Evolutionary conservation across 23 red algal genomes (phyloP), one percentile per base, ranked within the genome.

Genomic region (Gracilaria gracilis): DNA sequence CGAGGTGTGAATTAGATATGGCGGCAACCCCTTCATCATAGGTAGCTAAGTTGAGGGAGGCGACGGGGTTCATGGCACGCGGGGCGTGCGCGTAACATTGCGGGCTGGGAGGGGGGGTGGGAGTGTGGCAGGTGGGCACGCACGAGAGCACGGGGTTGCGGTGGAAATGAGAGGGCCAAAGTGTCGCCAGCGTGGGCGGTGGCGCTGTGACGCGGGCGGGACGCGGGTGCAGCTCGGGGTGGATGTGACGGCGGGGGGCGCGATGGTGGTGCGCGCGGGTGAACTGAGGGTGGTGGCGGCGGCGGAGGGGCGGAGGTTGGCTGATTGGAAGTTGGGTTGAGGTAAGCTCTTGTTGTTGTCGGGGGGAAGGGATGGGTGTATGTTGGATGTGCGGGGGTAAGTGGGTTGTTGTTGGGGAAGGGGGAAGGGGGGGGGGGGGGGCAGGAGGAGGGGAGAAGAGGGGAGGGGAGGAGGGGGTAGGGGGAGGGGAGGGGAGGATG

Each of bases 31-130:
- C 86, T 65, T 89, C 86, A 53, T 89, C 86, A 89, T 89, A 71
- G 44, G 86, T 89, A 15, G 86, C 69, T 42, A 89, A 73, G 72
- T 79, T 67, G 35, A 89, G 55, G 72, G 86, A 79, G 61, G 31
- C 86, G 86, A 89, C 72, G 51, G 86, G 86, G 86, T 89, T 89
- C 86, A 89, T 89, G 75, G 86, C 86, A 89, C 55, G 86, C 58
- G 81, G 81, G 61, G 83, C 66, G 69, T 87, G 83, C 69, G 59
- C 37, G 49, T 59, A 73, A 87, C 83, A 87, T 87, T 75, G 83
- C 83, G 83, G 51, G 49, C 55, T 39, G 49, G 2, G 51, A 81
- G 25, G 51, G 49, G 36, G 14, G 4, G 46, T 24, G 46, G 46
- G 66, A 47, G 42, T 54, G 48, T 46, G 28, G 66, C 33, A 59